Conservation (phyloP, 257 asterid genomes). For the Parsonsia alboflavescens region DNA sequence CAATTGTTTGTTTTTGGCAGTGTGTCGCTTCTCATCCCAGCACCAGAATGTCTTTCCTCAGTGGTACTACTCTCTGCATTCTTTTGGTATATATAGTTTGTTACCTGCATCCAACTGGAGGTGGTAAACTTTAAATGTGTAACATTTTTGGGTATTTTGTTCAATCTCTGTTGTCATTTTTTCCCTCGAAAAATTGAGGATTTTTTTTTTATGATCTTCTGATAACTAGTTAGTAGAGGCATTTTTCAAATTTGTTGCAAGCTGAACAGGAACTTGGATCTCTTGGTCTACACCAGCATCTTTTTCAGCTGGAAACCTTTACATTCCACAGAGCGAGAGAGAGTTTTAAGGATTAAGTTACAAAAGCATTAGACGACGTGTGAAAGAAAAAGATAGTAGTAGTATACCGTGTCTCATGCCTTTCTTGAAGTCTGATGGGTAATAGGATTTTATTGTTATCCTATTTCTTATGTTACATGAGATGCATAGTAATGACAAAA, state of each 20-base stretch:
- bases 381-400: background rate
- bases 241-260: background rate
- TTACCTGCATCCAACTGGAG: background rate
- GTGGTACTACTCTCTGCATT: slow-evolving; percentile 39
- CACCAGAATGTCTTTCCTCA: slow-evolving; percentile 84
- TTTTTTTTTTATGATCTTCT: background rate
- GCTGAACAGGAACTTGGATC: background rate
- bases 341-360: background rate
- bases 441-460: background rate
- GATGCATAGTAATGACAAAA: background rate
- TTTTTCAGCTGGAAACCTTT: background rate
- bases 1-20: slow-evolving; percentile 41
- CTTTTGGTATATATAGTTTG: background rate
- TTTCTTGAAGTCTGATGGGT: background rate
- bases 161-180: background rate
- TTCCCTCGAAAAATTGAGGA: background rate
- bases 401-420: background rate
- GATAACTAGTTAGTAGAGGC: background rate
- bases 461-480: background rate
- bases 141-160: background rate
- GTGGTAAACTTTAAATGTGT: background rate
- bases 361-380: background rate
- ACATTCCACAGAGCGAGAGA: background rate
- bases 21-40: slow-evolving; percentile 95
- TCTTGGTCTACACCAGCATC: background rate